Base-by-base conservation (phyloP, 2,329 filamentous ascomycete genomes). In the Xylariaceae sp. region DNA sequence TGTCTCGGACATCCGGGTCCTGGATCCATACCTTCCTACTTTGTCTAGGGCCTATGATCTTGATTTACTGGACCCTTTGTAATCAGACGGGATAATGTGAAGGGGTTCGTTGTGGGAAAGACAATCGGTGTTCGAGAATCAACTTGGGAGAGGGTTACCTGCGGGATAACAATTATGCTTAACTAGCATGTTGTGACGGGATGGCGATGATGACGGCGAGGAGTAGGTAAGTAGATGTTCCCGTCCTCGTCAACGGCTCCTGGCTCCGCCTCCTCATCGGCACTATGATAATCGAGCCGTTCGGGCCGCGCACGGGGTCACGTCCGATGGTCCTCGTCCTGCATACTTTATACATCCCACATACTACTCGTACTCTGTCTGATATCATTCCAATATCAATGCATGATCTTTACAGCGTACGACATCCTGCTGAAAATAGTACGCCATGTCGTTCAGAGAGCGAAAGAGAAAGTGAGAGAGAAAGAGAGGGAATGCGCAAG, bases 1-100 rank as follows among this genome's bases (percentile, higher is more conserved):
- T 62, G 58, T 56, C 55, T 39, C 61, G 58, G 61, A 62, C 41
- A 45, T 45, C 41, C 41, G 53, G 61, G 39, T 57, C 49, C 59
- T 49, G 45, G 37, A 13, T 35, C 41, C 35, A 37, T 44, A 59
- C 60, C 58, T 62, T 57, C 60, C 60, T 37, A 5, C 47, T 62
- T 13, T 49, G 61, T 55, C 57, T 41, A 41, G 37, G 9, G 9
- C 37, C 23, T 30, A 30, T 30, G 37, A 41, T 10, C 37, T 41
- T 2, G 9, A 41, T 41, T 13, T 41, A 9, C 11, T 41, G 2
- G 8, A 41, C 11, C 37, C 37, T 41, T 7, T 7, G 5, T 41
- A 9, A 10, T 41, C 37, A 3, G 37, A 30, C 23, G 23, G 23
- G 23, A 1, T 30, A 30, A 30, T 30, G 23, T 1, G 23, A 30